Evolutionary conservation across 1,139 yeast genomes (phyloP).

Genomic region (Spathaspora jeffriesii): DNA sequence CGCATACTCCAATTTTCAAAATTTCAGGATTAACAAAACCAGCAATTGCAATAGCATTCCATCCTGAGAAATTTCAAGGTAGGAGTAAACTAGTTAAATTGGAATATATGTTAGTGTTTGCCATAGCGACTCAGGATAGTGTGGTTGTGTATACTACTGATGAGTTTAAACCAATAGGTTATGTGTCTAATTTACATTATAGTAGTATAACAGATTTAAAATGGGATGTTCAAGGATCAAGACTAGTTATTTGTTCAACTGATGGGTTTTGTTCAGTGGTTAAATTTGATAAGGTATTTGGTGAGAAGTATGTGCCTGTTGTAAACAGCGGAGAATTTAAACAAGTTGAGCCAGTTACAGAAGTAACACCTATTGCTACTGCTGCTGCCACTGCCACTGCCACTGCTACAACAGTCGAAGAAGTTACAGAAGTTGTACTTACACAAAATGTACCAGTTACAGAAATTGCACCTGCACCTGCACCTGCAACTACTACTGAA

Average conservation of each 20-base stretch:
- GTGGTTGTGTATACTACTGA: constrained; percentile 83
- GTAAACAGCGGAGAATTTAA: no score
- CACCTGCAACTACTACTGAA: constrained; percentile 1
- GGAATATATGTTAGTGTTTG: constrained; percentile 82
- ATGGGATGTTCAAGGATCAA: constrained; percentile 82
- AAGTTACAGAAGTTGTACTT: constrained; percentile 2
- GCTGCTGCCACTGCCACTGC: no score
- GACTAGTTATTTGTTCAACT: constrained; percentile 77
- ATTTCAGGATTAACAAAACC: constrained; percentile 83
- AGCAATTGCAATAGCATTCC: constrained; percentile 79
- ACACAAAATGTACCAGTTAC: constrained; percentile 2
- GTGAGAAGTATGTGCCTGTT: constrained; percentile 37
- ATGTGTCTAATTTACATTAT: constrained; percentile 80
- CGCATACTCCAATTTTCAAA: constrained; percentile 70
- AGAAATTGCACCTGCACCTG: neutral
- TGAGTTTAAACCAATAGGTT: constrained; percentile 64
- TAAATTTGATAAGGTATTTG: constrained; percentile 54
- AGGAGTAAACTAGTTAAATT: constrained; percentile 34
- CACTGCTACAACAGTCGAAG: no score
- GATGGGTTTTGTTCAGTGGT: constrained; percentile 91
- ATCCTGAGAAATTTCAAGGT: constrained; percentile 58
- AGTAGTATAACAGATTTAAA: constrained; percentile 84
- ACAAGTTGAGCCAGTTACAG: no score
- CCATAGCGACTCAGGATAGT: constrained; percentile 93
- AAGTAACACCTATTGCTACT: no score